Evolutionary conservation across 176 grass and related monocot genomes (phyloP).

Genomic region (Musa schizocarpa): DNA sequence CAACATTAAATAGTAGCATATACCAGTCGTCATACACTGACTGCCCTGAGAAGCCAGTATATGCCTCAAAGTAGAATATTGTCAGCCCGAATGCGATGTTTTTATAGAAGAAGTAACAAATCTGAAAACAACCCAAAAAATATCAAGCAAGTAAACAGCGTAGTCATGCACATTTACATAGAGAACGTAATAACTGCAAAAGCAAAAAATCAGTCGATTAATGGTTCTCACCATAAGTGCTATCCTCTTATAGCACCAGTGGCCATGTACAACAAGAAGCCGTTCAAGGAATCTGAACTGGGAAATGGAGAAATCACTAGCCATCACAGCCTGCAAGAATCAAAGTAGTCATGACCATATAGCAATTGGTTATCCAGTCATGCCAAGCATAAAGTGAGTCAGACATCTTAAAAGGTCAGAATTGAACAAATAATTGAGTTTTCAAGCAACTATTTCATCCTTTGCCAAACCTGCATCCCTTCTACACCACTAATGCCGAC

Average conservation of each 20-base stretch:
- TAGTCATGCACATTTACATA: not conserved
- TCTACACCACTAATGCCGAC: slow-evolving; percentile 99
- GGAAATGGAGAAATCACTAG: slow-evolving; percentile 92
- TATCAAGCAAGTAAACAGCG: not conserved
- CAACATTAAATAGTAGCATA: slow-evolving; percentile 93
- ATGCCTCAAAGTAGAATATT: slow-evolving; percentile 98
- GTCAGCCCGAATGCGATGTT: slow-evolving; percentile 97
- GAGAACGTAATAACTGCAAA: not conserved
- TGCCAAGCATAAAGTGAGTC: not conserved
- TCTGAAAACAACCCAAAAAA: slow-evolving; percentile 41
- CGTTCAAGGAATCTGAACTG: slow-evolving; percentile 92
- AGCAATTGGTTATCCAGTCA: not conserved
- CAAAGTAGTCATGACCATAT: slow-evolving; percentile 1
- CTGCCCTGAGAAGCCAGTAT: slow-evolving; percentile 80
- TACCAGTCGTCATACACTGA: slow-evolving; percentile 99
- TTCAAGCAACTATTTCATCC: not conserved
- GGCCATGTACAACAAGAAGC: slow-evolving; percentile 83
- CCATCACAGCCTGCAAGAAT: slow-evolving; percentile 85
- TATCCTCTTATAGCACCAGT: slow-evolving; percentile 97
- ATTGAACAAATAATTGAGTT: not conserved
- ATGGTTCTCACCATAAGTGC: slow-evolving; percentile 66
- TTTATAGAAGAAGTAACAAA: slow-evolving; percentile 99
- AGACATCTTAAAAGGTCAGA: slow-evolving; percentile 1
- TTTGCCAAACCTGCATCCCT: slow-evolving; percentile 75
- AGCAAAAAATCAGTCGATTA: slow-evolving; percentile 4